Conservation (phyloP, 352 stramenopile species). For the Pythium periplocum region DNA sequence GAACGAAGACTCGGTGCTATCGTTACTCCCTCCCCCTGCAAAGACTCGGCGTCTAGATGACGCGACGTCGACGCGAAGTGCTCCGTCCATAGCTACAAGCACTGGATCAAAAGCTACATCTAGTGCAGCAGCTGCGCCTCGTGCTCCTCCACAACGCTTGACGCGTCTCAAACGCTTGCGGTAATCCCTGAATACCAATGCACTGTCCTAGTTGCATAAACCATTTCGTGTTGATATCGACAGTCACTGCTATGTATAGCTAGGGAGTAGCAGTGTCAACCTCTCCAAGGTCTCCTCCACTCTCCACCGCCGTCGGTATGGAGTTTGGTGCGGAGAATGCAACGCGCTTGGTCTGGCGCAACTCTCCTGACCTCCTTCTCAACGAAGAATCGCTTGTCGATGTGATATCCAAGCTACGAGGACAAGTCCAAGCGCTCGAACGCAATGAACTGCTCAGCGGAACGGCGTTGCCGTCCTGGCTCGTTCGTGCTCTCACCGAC, state of each 20-base stretch:
- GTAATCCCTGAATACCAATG: background rate
- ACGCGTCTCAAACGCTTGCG: slow-evolving; percentile 15
- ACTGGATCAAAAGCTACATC: background rate
- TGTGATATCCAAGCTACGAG: slow-evolving; percentile 61
- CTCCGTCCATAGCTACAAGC: too few relatives aligned
- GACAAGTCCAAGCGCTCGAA: slow-evolving; percentile 62
- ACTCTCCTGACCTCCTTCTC: slow-evolving; percentile 63
- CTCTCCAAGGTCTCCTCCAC: too few relatives aligned
- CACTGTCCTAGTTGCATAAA: too few relatives aligned
- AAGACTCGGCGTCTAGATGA: too few relatives aligned
- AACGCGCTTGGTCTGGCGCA: slow-evolving; percentile 54
- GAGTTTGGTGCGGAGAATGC: slow-evolving; percentile 32
- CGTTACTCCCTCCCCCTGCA: too few relatives aligned
- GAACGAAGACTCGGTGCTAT: too few relatives aligned
- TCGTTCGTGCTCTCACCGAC: slow-evolving; percentile 66
- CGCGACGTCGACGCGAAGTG: too few relatives aligned
- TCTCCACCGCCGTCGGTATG: slow-evolving; percentile 8
- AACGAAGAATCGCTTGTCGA: slow-evolving; percentile 79
- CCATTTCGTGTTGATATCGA: too few relatives aligned
- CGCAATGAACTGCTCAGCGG: slow-evolving; percentile 75
- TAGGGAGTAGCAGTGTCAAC: too few relatives aligned
- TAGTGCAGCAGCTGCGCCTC: background rate
- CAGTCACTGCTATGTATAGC: too few relatives aligned
- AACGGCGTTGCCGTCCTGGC: slow-evolving; percentile 56
- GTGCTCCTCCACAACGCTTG: slow-evolving; percentile 2